phyloP scores from a whole-genome alignment of 2,329 filamentous ascomycete species.

The Ophiostoma himal-ulmi region DNA sequence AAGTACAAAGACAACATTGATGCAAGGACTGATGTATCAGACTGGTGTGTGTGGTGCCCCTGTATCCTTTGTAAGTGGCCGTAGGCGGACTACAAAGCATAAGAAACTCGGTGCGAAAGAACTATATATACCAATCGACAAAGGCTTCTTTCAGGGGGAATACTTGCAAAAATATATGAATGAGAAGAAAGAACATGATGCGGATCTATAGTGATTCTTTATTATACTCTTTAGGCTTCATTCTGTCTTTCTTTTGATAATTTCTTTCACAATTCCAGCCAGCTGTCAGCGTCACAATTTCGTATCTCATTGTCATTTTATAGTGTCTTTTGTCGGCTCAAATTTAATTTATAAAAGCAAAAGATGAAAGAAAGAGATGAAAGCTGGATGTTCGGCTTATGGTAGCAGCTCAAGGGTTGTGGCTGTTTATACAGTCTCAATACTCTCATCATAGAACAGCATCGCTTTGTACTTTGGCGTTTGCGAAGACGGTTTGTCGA shows the following conservation, averaged over 20 bases:
- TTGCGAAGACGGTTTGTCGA: not conserved
- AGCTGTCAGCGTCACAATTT: not conserved
- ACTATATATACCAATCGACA: not conserved
- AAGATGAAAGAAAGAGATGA: not conserved
- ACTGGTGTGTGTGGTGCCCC: not conserved
- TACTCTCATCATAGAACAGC: not conserved
- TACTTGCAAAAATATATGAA: not conserved
- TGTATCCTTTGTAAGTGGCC: not conserved
- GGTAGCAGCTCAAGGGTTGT: too few species aligned
- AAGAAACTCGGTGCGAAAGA: not conserved
- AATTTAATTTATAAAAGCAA: too few species aligned
- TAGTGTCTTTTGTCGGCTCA: not conserved
- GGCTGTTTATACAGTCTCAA: not conserved
- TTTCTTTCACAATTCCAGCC: not conserved
- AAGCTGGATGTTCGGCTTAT: too few species aligned
- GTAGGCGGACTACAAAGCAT: not conserved
- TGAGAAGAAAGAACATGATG: not conserved
- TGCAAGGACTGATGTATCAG: not conserved
- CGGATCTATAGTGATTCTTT: not conserved
- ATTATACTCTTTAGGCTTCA: not conserved
- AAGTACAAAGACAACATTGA: not conserved
- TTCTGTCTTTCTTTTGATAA: not conserved
- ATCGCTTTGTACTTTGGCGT: not conserved
- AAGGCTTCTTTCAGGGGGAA: not conserved
- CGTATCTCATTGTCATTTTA: not conserved